Conservation (phyloP, 2,329 filamentous ascomycete genomes). For the Microdochium nivale region DNA sequence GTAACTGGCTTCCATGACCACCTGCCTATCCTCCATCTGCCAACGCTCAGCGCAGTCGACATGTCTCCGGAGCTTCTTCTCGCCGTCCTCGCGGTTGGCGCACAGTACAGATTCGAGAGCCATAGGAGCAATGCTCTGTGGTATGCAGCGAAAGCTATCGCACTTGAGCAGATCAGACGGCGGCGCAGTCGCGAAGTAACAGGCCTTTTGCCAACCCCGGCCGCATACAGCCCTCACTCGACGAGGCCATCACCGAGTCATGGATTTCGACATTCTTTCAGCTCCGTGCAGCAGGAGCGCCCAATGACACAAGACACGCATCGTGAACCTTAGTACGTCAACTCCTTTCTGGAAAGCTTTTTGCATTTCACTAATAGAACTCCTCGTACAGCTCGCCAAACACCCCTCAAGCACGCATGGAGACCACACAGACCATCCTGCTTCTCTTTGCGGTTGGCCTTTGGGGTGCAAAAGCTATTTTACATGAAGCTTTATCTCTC, state of each 20-base stretch:
- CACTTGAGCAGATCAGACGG: constrained; percentile 48
- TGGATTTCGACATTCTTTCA: constrained; percentile 49
- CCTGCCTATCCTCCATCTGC: constrained; percentile 55
- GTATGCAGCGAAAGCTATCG: constrained; percentile 52
- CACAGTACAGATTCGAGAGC: constrained; percentile 56
- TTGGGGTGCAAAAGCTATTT: constrained; percentile 52
- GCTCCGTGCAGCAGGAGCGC: constrained; percentile 47
- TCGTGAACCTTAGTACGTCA: constrained; percentile 49
- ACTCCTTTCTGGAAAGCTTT: background rate
- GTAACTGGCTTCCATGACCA: constrained; percentile 56
- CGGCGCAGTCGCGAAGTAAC: constrained; percentile 49
- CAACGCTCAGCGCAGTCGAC: constrained; percentile 55
- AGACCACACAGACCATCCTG: constrained; percentile 57
- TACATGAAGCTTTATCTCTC: constrained; percentile 50
- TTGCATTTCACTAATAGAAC: background rate
- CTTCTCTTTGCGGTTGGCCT: constrained; percentile 52
- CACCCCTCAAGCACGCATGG: constrained; percentile 48
- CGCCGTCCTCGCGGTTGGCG: constrained; percentile 59
- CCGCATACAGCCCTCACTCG: constrained; percentile 52
- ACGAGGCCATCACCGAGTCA: constrained; percentile 50
- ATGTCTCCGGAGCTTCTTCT: constrained; percentile 60
- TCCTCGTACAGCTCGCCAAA: constrained; percentile 41
- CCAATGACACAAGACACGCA: constrained; percentile 50
- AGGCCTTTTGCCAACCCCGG: constrained; percentile 45
- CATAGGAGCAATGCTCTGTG: constrained; percentile 50